Conservation (phyloP, 768 basidiomycete genomes). For the Daedalea quercina region DNA sequence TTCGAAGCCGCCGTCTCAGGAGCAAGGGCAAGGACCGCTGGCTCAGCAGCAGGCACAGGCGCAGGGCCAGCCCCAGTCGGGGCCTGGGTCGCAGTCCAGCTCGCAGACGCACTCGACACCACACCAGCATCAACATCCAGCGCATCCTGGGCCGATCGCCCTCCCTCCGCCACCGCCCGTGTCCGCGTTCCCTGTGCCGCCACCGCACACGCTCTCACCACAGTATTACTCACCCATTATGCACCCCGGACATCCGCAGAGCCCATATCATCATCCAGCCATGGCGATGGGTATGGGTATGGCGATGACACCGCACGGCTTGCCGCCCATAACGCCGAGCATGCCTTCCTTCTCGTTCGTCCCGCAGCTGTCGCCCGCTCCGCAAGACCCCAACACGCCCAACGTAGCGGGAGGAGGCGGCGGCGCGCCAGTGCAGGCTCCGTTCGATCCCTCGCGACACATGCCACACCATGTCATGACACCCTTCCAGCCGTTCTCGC, state of each 20-base stretch:
- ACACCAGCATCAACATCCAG: conserved; percentile 12
- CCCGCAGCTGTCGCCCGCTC: conserved; percentile 39
- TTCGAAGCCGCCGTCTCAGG: conserved; percentile 29
- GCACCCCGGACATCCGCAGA: conserved; percentile 23
- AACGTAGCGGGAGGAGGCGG: conserved; percentile 16
- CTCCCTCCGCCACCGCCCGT: conserved; percentile 54
- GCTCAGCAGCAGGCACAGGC: neutral
- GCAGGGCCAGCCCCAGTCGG: conserved; percentile 7
- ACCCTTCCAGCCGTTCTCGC: conserved; percentile 49
- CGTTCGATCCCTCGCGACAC: conserved; percentile 15
- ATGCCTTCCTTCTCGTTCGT: conserved; percentile 95
- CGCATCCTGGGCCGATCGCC: conserved; percentile 67
- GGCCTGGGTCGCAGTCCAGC: conserved; percentile 2
- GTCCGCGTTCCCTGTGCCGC: conserved; percentile 30
- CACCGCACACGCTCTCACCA: conserved; percentile 29
- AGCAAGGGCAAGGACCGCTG: conserved; percentile 18
- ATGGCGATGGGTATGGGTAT: conserved; percentile 23
- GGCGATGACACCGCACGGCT: conserved; percentile 64
- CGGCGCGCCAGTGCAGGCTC: conserved; percentile 25
- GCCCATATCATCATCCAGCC: conserved; percentile 35
- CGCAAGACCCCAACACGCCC: conserved; percentile 25
- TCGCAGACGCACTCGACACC: conserved; percentile 10
- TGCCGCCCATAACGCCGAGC: conserved; percentile 93
- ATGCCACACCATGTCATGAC: conserved; percentile 16
- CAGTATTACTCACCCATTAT: conserved; percentile 24